phyloP scores from a whole-genome alignment of 305 asterid genomes.

The Solanum aculeatissimum region DNA sequence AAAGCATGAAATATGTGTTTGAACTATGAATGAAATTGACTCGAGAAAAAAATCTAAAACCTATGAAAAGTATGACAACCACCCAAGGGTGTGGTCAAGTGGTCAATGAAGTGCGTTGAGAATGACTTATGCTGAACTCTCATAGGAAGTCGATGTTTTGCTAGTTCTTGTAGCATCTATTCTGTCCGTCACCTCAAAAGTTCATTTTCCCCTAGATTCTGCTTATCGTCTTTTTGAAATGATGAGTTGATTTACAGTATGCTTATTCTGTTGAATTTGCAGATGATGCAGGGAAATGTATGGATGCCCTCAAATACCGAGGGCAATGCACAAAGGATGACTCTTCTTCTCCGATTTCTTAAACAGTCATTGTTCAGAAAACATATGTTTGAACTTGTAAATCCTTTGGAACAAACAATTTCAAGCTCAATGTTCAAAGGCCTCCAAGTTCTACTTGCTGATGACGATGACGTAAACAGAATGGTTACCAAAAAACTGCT shows the following conservation, averaged over 20 bases:
- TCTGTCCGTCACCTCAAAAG: background rate
- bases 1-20: background rate
- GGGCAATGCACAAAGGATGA: slow-evolving; percentile 20
- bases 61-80: background rate
- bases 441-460: slow-evolving; percentile 27
- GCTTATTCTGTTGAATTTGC: slow-evolving; percentile 3
- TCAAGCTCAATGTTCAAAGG: slow-evolving; percentile 16
- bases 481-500: slow-evolving; percentile 31
- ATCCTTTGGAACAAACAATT: slow-evolving; percentile 3
- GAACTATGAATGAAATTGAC: background rate
- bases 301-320: slow-evolving; percentile 24
- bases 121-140: background rate
- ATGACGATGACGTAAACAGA: slow-evolving; percentile 25
- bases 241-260: background rate
- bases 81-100: too few species aligned
- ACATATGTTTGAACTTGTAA: slow-evolving; percentile 17
- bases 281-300: slow-evolving; percentile 40
- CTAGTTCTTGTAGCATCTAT: background rate
- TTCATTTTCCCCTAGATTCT: background rate
- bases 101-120: too few species aligned
- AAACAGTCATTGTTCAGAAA: slow-evolving; percentile 20
- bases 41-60: background rate
- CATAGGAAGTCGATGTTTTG: background rate
- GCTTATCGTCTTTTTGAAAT: background rate
- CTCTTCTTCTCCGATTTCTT: slow-evolving; percentile 18